Conservation (phyloP, 495 filamentous ascomycete species). For the Talaromyces adpressus region DNA sequence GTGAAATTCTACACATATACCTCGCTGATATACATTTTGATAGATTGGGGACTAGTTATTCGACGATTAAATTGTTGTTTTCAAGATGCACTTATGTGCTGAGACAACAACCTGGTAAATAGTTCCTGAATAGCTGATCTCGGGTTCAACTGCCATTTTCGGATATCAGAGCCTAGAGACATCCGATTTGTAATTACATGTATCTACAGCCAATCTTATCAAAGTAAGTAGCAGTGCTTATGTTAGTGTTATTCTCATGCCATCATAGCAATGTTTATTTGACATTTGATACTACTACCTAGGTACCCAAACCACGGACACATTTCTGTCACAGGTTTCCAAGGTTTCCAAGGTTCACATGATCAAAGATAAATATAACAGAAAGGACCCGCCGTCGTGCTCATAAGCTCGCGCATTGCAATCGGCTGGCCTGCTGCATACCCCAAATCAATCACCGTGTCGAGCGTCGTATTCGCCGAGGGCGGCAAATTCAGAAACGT, state of each 20-base stretch:
- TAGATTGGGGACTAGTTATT: not conserved
- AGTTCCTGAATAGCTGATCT: not conserved
- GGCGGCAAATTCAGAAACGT: constrained; percentile 50
- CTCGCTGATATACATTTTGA: constrained; percentile 7
- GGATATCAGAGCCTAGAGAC: not conserved
- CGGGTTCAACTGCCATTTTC: not conserved
- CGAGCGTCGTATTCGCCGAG: constrained; percentile 40
- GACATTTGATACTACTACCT: not conserved
- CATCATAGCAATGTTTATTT: not conserved
- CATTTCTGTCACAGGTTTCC: not conserved
- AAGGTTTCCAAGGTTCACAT: not conserved
- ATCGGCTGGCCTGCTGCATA: constrained; percentile 28
- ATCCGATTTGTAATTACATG: not conserved
- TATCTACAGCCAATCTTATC: not conserved
- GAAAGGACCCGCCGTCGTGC: constrained; percentile 45
- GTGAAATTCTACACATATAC: not conserved
- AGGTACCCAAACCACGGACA: not conserved
- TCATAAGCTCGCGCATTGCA: constrained; percentile 40
- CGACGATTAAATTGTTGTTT: not conserved
- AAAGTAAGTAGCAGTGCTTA: not conserved
- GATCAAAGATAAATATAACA: constrained; percentile 48
- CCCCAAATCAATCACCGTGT: constrained; percentile 36
- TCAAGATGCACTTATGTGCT: not conserved
- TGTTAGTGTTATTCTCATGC: not conserved
- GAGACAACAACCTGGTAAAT: not conserved